Conservation (phyloP, 2,329 filamentous ascomycete genomes). For the Coniochaeta sp. region DNA sequence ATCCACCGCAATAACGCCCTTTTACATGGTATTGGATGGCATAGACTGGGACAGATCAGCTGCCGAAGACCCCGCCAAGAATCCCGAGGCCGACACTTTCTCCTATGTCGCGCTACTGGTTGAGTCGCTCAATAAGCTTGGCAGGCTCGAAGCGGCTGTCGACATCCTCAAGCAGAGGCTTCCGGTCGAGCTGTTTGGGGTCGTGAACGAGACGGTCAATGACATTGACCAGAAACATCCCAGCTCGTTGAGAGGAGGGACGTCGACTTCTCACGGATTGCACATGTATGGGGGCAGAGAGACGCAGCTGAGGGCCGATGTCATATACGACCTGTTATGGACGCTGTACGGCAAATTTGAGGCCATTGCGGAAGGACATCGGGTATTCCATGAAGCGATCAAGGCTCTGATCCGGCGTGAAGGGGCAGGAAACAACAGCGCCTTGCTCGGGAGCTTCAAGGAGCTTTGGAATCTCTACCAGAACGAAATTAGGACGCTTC, state of each 20-base stretch:
- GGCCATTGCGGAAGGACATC: conserved; percentile 90
- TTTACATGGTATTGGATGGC: conserved; percentile 51
- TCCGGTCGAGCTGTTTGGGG: conserved; percentile 85
- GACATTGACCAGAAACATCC: conserved; percentile 92
- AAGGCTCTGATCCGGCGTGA: conserved; percentile 80
- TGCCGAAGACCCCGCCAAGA: conserved; percentile 82
- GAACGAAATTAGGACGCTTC: conserved; percentile 87
- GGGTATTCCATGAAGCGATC: conserved; percentile 88
- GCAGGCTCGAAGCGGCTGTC: conserved; percentile 75
- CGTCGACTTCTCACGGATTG: conserved; percentile 44
- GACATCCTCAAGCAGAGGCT: conserved; percentile 88
- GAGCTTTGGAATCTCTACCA: conserved; percentile 98
- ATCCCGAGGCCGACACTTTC: conserved; percentile 92
- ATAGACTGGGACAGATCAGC: conserved; percentile 55
- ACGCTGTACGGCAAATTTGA: conserved; percentile 95
- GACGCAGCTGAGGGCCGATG: conserved; percentile 70
- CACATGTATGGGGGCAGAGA: conserved; percentile 61
- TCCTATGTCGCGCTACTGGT: conserved; percentile 83
- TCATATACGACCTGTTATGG: conserved; percentile 87
- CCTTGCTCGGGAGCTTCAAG: conserved; percentile 80
- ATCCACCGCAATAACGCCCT: conserved; percentile 38
- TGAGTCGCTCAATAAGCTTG: conserved; percentile 84
- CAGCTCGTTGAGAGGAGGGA: conserved; percentile 59
- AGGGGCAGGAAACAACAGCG: conserved; percentile 53
- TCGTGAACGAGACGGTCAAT: conserved; percentile 90